Evolutionary conservation across 495 filamentous ascomycete genomes (phyloP).

Genomic region (Hypoxylon perforatum): DNA sequence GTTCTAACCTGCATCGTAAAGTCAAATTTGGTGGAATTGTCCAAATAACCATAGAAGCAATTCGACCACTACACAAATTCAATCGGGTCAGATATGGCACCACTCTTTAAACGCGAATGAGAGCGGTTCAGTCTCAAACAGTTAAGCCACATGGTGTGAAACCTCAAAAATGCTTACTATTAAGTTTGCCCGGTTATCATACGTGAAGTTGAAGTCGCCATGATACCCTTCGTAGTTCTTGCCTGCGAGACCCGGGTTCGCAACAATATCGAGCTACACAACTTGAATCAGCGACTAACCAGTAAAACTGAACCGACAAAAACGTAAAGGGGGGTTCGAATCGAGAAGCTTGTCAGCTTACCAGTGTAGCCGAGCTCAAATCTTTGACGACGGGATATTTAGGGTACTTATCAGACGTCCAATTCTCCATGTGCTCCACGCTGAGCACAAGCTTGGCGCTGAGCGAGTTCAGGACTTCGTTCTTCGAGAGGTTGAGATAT

Average conservation of each 20-base stretch:
- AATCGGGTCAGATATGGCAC: not conserved
- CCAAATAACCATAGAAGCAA: constrained; percentile 1
- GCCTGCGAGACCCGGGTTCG: constrained; percentile 10
- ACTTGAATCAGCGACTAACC: no score
- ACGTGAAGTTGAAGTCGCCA: constrained; percentile 11
- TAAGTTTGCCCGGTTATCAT: constrained; percentile 20
- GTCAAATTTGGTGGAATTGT: constrained; percentile 10
- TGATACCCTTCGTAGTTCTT: constrained; percentile 3
- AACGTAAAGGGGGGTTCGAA: not conserved
- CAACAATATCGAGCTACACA: constrained; percentile 22
- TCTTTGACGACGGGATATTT: constrained; percentile 26
- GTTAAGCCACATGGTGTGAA: not conserved
- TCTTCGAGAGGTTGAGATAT: constrained; percentile 12
- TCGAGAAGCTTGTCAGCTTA: not conserved
- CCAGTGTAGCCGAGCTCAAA: constrained; percentile 16
- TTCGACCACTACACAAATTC: constrained; percentile 7
- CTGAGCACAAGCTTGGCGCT: constrained; percentile 15
- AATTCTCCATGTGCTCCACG: constrained; percentile 22
- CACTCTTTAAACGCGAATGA: no score
- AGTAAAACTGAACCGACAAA: no score
- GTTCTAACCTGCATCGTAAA: not conserved
- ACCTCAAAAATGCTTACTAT: not conserved
- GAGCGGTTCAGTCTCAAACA: no score
- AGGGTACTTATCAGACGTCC: constrained; percentile 9
- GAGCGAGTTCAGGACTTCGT: constrained; percentile 3